Evolutionary conservation across 2,329 filamentous ascomycete species (phyloP).

Genomic region (Tricladium varicosporioides): DNA sequence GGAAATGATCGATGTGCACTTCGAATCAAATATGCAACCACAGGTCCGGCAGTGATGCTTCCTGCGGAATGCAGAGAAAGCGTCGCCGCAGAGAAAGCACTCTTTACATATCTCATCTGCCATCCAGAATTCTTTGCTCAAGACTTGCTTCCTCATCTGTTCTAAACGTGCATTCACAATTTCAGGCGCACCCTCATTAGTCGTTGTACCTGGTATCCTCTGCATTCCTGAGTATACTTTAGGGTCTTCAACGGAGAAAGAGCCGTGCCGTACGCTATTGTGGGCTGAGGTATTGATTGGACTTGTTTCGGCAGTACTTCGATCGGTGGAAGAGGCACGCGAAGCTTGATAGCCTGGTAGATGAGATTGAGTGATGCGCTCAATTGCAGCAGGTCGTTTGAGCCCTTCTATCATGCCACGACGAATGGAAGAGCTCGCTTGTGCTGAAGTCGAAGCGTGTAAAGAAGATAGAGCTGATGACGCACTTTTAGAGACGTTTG

Average conservation of each 20-base stretch:
- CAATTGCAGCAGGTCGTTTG: conserved; percentile 35
- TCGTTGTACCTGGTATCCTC: conserved; percentile 55
- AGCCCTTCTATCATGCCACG: conserved; percentile 27
- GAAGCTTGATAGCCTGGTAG: conserved; percentile 47
- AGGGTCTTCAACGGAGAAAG: conserved; percentile 46
- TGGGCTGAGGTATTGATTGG: conserved; percentile 58
- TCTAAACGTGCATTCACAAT: conserved; percentile 60
- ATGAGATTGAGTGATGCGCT: conserved; percentile 43
- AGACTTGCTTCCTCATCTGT: conserved; percentile 78
- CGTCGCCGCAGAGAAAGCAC: conserved; percentile 86
- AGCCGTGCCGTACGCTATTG: conserved; percentile 55
- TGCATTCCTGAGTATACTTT: conserved; percentile 44
- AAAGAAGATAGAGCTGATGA: conserved; percentile 31
- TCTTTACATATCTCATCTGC: conserved; percentile 97
- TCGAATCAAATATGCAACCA: conserved; percentile 97
- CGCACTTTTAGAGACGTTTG: conserved; percentile 31
- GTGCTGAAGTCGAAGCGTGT: conserved; percentile 31
- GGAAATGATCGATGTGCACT: conserved; percentile 89
- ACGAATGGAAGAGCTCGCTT: conserved; percentile 25
- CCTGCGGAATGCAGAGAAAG: conserved; percentile 89
- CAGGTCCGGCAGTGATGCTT: conserved; percentile 97
- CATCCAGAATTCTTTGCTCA: conserved; percentile 99
- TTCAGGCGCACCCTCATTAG: conserved; percentile 55
- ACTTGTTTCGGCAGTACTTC: conserved; percentile 54
- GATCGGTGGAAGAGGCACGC: conserved; percentile 58